Conservation (phyloP, 192 early-diverging fungal species). For the Irineochytrium annulatum region DNA sequence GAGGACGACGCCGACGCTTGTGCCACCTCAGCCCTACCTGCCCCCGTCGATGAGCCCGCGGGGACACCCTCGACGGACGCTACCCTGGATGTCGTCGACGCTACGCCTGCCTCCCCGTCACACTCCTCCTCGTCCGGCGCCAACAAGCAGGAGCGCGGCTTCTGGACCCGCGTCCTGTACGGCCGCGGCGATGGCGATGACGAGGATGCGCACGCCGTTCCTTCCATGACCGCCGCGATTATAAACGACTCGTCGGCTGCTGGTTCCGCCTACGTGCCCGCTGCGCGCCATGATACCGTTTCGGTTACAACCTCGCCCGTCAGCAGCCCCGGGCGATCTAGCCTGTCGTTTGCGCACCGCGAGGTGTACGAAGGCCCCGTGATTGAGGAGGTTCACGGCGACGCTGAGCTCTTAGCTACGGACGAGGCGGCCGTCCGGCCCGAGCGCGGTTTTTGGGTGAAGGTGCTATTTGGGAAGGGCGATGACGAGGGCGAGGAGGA, state of each 20-base stretch:
- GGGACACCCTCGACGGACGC: not conserved
- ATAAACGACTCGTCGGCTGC: not conserved
- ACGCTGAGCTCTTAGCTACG: not conserved
- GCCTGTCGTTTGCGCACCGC: too few relatives aligned
- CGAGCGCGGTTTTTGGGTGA: not conserved
- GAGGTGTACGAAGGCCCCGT: not conserved
- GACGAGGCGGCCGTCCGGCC: not conserved
- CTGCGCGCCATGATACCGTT: too few relatives aligned
- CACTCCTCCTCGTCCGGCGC: not conserved
- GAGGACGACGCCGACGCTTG: not conserved
- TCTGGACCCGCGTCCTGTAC: not conserved
- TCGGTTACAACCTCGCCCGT: too few relatives aligned
- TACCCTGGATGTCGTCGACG: not conserved
- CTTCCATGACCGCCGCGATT: not conserved
- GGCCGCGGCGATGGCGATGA: not conserved
- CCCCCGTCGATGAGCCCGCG: not conserved
- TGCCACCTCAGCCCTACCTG: not conserved
- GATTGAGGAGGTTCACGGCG: not conserved
- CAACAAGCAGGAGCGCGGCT: not conserved
- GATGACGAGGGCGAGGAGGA: not conserved
- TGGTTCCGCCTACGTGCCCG: not conserved
- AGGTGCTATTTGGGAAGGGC: not conserved
- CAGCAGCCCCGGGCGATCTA: too few relatives aligned
- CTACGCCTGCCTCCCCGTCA: not conserved
- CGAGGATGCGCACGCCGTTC: not conserved